phyloP scores from a whole-genome alignment of 2,329 filamentous ascomycete genomes.

The Nothomitra cinnamomea region DNA sequence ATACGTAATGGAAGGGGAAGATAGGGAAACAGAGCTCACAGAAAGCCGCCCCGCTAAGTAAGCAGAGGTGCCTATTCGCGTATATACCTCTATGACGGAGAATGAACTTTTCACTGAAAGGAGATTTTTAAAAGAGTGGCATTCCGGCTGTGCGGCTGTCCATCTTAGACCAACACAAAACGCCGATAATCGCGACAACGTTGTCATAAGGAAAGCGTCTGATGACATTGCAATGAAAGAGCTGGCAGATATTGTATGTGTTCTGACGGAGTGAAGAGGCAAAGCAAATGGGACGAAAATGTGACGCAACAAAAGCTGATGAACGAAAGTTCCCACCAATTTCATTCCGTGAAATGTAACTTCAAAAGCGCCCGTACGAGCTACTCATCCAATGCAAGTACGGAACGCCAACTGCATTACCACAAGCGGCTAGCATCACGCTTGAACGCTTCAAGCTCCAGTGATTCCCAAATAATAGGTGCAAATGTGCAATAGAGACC shows the following conservation, averaged over 20 bases:
- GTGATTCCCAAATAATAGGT: not conserved
- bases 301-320: not conserved
- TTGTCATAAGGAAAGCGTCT: not conserved
- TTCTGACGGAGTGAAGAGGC: not conserved
- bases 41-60: not conserved
- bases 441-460: not conserved
- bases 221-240: not conserved
- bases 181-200: not conserved
- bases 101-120: not conserved
- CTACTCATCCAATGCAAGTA: no score
- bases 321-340: no score
- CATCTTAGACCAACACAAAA: not conserved
- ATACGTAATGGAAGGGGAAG: not conserved
- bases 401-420: not conserved
- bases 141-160: not conserved
- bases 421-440: not conserved
- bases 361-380: no score
- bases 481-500: no score
- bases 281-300: not conserved
- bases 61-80: not conserved
- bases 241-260: not conserved
- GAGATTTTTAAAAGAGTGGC: not conserved
- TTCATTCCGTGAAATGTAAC: no score
- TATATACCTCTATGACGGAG: conserved; percentile 3
- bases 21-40: not conserved